Conservation (phyloP, 768 basidiomycete species). For the Lactifluus volemus region DNA sequence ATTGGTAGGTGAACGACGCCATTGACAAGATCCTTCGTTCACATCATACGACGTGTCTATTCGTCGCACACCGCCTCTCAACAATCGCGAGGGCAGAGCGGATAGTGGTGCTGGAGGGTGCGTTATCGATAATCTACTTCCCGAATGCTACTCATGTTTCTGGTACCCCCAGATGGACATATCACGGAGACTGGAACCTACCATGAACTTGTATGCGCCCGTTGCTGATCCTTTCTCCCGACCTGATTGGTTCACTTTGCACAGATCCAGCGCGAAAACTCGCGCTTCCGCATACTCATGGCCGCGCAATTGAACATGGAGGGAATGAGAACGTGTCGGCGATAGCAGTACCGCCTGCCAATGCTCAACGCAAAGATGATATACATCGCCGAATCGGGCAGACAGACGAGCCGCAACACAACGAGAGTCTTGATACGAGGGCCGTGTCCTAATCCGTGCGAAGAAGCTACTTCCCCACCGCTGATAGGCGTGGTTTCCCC, state of each 20-base stretch:
- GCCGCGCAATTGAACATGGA: slow-evolving; percentile 72
- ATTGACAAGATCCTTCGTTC: slow-evolving; percentile 79
- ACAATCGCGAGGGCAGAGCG: slow-evolving; percentile 87
- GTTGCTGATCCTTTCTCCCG: background rate
- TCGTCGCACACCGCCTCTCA: slow-evolving; percentile 84
- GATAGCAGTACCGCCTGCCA: background rate
- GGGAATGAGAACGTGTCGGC: background rate
- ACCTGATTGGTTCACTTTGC: background rate
- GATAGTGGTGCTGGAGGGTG: slow-evolving; percentile 84
- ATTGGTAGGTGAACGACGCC: slow-evolving; percentile 69
- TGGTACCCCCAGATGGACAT: slow-evolving; percentile 43
- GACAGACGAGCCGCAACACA: background rate
- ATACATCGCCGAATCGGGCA: background rate
- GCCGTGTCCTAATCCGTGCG: background rate
- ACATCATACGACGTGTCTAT: slow-evolving; percentile 75
- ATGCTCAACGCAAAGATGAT: background rate
- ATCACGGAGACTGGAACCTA: slow-evolving; percentile 82
- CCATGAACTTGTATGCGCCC: slow-evolving; percentile 48
- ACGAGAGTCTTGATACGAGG: background rate
- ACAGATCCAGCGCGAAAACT: slow-evolving; percentile 58
- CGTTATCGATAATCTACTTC: slow-evolving; percentile 2
- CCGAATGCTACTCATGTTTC: background rate
- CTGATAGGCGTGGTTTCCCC: background rate
- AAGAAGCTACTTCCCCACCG: background rate
- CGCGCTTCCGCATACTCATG: slow-evolving; percentile 82